These are phyloP conservation scores for Cantharellus anzutake DNA, from an alignment of 768 basidiomycete genomes.

Conservation along the genomic window DNA sequence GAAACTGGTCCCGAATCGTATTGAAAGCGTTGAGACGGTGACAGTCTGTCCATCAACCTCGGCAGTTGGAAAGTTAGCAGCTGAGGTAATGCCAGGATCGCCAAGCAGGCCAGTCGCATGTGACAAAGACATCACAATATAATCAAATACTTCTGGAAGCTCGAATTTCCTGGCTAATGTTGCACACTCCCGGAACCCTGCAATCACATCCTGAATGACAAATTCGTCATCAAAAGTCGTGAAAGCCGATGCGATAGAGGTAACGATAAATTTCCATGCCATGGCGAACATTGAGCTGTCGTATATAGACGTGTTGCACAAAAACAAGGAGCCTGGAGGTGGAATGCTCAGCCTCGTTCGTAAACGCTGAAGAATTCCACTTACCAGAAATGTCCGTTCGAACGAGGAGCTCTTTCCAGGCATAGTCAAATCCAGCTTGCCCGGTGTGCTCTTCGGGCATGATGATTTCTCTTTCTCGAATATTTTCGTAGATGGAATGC, in stretches of 20 bases:
- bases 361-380: conserved; percentile 9
- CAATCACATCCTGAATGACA: conserved; percentile 82
- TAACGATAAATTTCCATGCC: conserved; percentile 84
- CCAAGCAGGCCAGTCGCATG: conserved; percentile 73
- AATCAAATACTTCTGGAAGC: conserved; percentile 92
- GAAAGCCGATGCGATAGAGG: conserved; percentile 91
- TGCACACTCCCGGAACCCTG: conserved; percentile 94
- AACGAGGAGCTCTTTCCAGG: conserved; percentile 88
- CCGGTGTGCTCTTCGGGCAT: conserved; percentile 97
- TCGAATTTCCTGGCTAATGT: conserved; percentile 77
- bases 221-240: conserved; percentile 94
- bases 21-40: conserved; percentile 80
- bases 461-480: conserved; percentile 83
- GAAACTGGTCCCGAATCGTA: conserved; percentile 88
- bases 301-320: conserved; percentile 61
- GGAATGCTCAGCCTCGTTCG: neutral
- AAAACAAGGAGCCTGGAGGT: conserved; percentile 38
- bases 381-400: conserved; percentile 65
- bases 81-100: conserved; percentile 27
- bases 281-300: conserved; percentile 87
- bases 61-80: conserved; percentile 74
- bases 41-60: conserved; percentile 78
- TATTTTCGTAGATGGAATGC: conserved; percentile 86
- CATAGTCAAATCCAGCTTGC: conserved; percentile 92
- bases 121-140: conserved; percentile 80